Percentiles rank a stretch among this genome's conserved stretches.
Conservation (phyloP, 805 yeast species). For the Martiniozyma abietophila region DNA sequence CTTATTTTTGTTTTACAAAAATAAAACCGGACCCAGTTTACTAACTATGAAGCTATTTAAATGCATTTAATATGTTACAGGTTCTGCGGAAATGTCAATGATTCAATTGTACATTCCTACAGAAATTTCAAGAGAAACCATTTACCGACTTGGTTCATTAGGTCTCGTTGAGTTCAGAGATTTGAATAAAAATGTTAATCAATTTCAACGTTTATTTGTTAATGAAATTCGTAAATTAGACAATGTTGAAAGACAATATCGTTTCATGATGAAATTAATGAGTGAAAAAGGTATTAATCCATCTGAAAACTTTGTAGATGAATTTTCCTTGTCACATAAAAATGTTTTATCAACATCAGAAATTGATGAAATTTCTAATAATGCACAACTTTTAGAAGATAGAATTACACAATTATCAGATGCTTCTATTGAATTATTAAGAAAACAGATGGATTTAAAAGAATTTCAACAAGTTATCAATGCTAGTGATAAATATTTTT, state of each 20-base stretch:
- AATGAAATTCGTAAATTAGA: constrained; percentile 78
- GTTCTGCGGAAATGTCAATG: constrained; percentile 97
- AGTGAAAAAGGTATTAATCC: constrained; percentile 26
- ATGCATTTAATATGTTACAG: constrained; percentile 1
- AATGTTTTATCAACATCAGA: constrained; percentile 29
- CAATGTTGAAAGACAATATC: constrained; percentile 79
- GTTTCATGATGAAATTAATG: constrained; percentile 44
- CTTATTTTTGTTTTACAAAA: not conserved
- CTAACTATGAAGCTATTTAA: not conserved
- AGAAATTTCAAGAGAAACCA: constrained; percentile 79
- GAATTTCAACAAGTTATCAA: constrained; percentile 61
- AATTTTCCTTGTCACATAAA: constrained; percentile 13
- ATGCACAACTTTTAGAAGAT: constrained; percentile 60
- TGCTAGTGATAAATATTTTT: constrained; percentile 41
- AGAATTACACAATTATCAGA: constrained; percentile 64
- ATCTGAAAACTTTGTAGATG: constrained; percentile 18
- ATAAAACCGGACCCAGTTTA: not conserved
- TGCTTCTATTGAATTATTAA: constrained; percentile 55
- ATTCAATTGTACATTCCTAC: constrained; percentile 87
- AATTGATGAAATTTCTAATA: constrained; percentile 61
- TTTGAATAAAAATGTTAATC: constrained; percentile 69
- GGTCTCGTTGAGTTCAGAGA: constrained; percentile 87
- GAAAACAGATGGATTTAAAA: constrained; percentile 52
- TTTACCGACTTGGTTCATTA: constrained; percentile 77
- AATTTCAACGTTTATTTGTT: constrained; percentile 88